phyloP scores from a whole-genome alignment of 2,329 filamentous ascomycete species.

The Hortaea sp. region DNA sequence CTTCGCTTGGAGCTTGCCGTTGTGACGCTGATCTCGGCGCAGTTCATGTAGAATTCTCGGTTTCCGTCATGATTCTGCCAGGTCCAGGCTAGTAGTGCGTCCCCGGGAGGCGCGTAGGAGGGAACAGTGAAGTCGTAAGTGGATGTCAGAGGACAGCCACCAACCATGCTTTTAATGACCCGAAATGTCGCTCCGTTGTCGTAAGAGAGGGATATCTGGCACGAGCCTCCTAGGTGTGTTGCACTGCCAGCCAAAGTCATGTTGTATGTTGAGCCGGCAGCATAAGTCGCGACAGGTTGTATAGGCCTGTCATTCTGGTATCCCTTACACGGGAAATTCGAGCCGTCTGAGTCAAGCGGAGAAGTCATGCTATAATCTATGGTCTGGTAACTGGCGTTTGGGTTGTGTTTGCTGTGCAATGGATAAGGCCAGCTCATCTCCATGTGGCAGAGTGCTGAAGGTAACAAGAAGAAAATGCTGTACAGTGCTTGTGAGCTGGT shows the following conservation, averaged over 20 bases:
- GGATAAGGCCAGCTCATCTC: constrained; percentile 47
- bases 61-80: constrained; percentile 47
- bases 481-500: constrained; percentile 4
- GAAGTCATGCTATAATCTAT: constrained; percentile 64
- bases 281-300: constrained; percentile 49
- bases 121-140: constrained; percentile 59
- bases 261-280: constrained; percentile 51
- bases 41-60: constrained; percentile 82
- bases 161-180: constrained; percentile 55
- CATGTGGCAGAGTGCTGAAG: constrained; percentile 35
- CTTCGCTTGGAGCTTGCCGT: constrained; percentile 4
- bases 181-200: constrained; percentile 61
- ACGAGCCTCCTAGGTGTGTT: constrained; percentile 55
- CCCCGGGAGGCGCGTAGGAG: constrained; percentile 46
- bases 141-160: constrained; percentile 43
- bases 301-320: constrained; percentile 44
- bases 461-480: constrained; percentile 8
- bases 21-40: constrained; percentile 39
- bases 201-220: constrained; percentile 65
- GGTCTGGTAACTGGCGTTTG: constrained; percentile 30
- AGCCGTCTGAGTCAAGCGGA: constrained; percentile 51
- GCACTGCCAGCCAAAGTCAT: constrained; percentile 53
- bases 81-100: constrained; percentile 63
- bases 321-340: constrained; percentile 69
- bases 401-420: constrained; percentile 42